A percentile compares a stretch with the other conserved stretches of the same genome.
Evolutionary conservation across 352 stramenopile genomes (phyloP).

Genomic region (Pilasporangium apinafurcum): DNA sequence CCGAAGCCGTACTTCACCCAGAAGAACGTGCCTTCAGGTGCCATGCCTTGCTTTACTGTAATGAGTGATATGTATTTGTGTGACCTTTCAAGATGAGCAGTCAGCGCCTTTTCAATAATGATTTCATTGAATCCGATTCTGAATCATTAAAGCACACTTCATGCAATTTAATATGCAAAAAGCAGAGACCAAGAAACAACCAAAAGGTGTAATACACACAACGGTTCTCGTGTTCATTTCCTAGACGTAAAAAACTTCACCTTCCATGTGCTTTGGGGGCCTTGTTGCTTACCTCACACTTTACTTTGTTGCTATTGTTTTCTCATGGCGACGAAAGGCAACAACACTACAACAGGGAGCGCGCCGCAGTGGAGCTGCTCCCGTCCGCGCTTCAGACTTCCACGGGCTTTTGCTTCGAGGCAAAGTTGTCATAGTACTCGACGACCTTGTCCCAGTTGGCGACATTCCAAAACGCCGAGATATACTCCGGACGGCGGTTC

Average conservation of each 20-base stretch:
- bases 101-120: too few species aligned
- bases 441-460: conserved; percentile 93
- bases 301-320: conserved; percentile 5
- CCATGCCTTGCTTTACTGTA: too few species aligned
- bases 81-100: too few species aligned
- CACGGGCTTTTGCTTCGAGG: conserved; percentile 77
- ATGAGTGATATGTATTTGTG: too few species aligned
- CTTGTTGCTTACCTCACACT: too few species aligned
- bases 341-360: conserved; percentile 4
- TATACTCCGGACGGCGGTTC: conserved; percentile 95
- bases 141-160: too few species aligned
- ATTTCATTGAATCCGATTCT: too few species aligned
- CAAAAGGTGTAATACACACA: too few species aligned
- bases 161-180: too few species aligned
- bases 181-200: too few species aligned
- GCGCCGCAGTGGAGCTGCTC: conserved; percentile 6
- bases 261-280: background rate
- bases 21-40: conserved; percentile 56
- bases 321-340: too few species aligned
- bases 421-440: conserved; percentile 89
- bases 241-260: background rate
- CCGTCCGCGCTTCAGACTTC: conserved; percentile 58
- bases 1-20: conserved; percentile 83
- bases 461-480: conserved; percentile 98
- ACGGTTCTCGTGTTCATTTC: conserved; percentile 23